phyloP scores from a whole-genome alignment of 2,329 filamentous ascomycete genomes.

The Macrophomina phaseolina region DNA sequence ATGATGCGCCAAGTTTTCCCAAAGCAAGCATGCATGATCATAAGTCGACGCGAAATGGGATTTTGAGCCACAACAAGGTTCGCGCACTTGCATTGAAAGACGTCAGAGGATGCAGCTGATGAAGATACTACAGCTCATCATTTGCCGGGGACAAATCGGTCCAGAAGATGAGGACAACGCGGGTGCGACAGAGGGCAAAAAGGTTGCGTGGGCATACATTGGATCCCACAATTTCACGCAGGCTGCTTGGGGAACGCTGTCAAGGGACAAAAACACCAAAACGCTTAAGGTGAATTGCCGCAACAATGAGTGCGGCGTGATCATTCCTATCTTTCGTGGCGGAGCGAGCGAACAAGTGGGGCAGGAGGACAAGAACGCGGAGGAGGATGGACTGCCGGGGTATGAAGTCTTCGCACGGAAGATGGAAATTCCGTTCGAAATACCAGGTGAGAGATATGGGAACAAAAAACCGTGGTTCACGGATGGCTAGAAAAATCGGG shows the following conservation, averaged over 20 bases:
- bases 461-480: slow-evolving; percentile 53
- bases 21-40: slow-evolving; percentile 75
- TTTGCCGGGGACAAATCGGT: slow-evolving; percentile 51
- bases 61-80: slow-evolving; percentile 86
- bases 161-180: slow-evolving; percentile 31
- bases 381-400: slow-evolving; percentile 41
- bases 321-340: slow-evolving; percentile 63
- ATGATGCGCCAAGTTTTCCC: slow-evolving; percentile 72
- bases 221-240: slow-evolving; percentile 93
- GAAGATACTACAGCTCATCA: slow-evolving; percentile 37
- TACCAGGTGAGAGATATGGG: slow-evolving; percentile 61
- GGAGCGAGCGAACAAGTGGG: slow-evolving; percentile 2
- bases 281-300: slow-evolving; percentile 78
- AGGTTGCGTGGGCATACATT: slow-evolving; percentile 77
- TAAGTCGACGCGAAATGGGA: slow-evolving; percentile 69
- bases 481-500: neutral
- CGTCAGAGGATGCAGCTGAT: neutral
- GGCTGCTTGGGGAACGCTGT: slow-evolving; percentile 87
- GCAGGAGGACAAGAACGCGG: slow-evolving; percentile 26
- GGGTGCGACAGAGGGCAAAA: slow-evolving; percentile 31
- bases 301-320: slow-evolving; percentile 95
- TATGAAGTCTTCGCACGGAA: slow-evolving; percentile 57
- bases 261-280: slow-evolving; percentile 70
- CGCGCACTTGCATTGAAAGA: slow-evolving; percentile 45
- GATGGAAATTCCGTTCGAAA: slow-evolving; percentile 69